Evolutionary conservation across 305 asterid genomes (phyloP).

Genomic region (Rubia peregrina): DNA sequence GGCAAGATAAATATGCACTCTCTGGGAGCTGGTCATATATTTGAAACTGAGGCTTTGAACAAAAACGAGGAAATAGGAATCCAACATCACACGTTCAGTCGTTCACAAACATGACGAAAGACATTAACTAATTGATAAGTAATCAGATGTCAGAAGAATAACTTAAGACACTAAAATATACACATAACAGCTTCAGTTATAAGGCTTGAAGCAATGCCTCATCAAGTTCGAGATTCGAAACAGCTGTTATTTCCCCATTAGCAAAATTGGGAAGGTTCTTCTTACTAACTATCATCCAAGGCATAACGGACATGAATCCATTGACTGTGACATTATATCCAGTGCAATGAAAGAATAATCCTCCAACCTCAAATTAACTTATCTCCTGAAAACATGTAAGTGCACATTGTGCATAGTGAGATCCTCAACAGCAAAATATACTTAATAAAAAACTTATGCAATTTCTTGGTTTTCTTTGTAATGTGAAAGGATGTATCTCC

Average conservation of each 20-base stretch:
- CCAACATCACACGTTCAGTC: too few relatives aligned
- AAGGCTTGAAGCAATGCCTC: slow-evolving; percentile 37
- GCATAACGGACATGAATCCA: slow-evolving; percentile 84
- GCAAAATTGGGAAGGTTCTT: slow-evolving; percentile 61
- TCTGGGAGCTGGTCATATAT: not conserved
- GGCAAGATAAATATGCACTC: not conserved
- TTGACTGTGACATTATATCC: slow-evolving; percentile 56
- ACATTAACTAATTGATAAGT: not conserved
- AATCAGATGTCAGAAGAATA: not conserved
- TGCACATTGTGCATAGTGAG: too few relatives aligned
- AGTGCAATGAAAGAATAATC: too few relatives aligned
- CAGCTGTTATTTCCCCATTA: slow-evolving; percentile 51
- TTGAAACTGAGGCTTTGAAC: not conserved
- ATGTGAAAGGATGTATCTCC: too few relatives aligned
- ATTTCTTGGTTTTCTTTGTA: too few relatives aligned
- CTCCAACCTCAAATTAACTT: too few relatives aligned
- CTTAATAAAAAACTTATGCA: too few relatives aligned
- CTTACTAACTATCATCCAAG: slow-evolving; percentile 78
- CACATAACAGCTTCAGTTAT: not conserved
- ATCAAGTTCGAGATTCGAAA: slow-evolving; percentile 55
- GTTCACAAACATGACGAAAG: not conserved
- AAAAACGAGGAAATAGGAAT: not conserved
- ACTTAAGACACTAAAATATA: not conserved
- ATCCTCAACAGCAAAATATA: too few relatives aligned
- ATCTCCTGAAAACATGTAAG: too few relatives aligned